Conservation (phyloP, 306 rosid species). For the Calophaca sinica region DNA sequence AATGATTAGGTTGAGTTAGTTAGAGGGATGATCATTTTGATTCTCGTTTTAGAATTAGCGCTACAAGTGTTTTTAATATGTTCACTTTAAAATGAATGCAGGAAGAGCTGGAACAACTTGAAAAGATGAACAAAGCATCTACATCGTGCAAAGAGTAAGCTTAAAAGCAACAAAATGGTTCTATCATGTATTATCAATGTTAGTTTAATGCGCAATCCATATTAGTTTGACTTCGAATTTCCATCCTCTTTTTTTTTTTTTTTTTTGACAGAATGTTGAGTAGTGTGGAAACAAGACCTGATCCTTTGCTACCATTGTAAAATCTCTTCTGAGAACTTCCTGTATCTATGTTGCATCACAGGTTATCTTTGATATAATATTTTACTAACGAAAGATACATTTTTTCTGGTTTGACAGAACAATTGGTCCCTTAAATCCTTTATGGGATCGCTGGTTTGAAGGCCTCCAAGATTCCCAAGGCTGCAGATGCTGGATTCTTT, state of each 20-base stretch:
- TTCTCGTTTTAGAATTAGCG: too few species aligned
- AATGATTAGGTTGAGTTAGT: too few species aligned
- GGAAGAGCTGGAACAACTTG: conserved; percentile 90
- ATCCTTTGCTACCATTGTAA: conserved; percentile 82
- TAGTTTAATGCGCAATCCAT: neutral
- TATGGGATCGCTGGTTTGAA: conserved; percentile 95
- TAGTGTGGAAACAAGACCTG: conserved; percentile 77
- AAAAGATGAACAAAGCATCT: conserved; percentile 76
- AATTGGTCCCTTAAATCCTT: conserved; percentile 70
- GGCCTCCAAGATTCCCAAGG: conserved; percentile 79
- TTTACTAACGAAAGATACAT: conserved; percentile 6
- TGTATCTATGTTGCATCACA: neutral
- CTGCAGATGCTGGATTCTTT: conserved; percentile 89
- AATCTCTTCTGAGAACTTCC: conserved; percentile 20
- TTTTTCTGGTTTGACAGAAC: conserved; percentile 61
- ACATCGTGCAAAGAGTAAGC: conserved; percentile 86
- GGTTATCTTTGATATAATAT: too few species aligned
- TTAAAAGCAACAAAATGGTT: neutral
- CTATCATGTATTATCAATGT: neutral
- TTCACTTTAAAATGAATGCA: conserved; percentile 42
- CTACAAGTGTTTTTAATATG: neutral
- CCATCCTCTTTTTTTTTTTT: conserved; percentile 32
- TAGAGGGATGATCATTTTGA: too few species aligned
- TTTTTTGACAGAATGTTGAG: conserved; percentile 64
- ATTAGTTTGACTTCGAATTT: neutral